Evolutionary conservation across 192 early-diverging fungal genomes (phyloP), one percentile per base, ranked within the genome.

Genomic region (Phycomyces blakesleeanus): DNA sequence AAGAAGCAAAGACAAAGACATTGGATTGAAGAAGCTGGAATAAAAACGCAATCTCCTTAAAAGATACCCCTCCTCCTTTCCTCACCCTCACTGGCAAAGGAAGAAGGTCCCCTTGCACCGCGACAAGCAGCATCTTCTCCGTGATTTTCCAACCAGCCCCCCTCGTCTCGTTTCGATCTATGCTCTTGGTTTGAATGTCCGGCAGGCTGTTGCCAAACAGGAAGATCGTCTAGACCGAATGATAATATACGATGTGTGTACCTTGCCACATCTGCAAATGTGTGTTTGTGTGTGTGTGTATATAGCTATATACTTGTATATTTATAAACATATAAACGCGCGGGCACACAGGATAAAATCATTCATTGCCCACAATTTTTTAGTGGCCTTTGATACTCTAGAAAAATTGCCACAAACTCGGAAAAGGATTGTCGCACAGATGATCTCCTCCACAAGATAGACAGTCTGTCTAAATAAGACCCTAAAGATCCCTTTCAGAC

Each of bases 41-140:
- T 47, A 47, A 47, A 47, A 47, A n/a, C 44, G 18, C 44, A n/a
- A 47, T 47, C 44, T 47, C 44, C 44, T 47, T 47, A 34, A 34
- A 34, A 18, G 44, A n/a, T 47, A 18, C 18, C 44, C 44, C 44
- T 47, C 18, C 44, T 47, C 44, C 18, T 47, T 18, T 47, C 44
- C 44, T 47, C 44, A 47, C 12, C 44, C 44, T 47, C 44, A 47
- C 12, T 14, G 44, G 18, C 18, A 47, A n/a, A 47, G 18, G 44
- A 47, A 47, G 44, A 47, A 18, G 44, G 18, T 47, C 44, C 44
- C 44, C 44, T 47, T 47, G 18, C 44, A 47, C 44, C 18, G 18
- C 44, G 11, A 47, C 18, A 47, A 47, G 44, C 44, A 47, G 18
- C 44, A 34, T 34, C 29, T 34, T 47, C 44, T 47, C 44, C 44